Percentiles rank a stretch among this genome's conserved stretches.
These are phyloP conservation scores for Thielaviopsis musarum DNA, from an alignment of 2,329 filamentous ascomycete species.

Conservation along the genomic window DNA sequence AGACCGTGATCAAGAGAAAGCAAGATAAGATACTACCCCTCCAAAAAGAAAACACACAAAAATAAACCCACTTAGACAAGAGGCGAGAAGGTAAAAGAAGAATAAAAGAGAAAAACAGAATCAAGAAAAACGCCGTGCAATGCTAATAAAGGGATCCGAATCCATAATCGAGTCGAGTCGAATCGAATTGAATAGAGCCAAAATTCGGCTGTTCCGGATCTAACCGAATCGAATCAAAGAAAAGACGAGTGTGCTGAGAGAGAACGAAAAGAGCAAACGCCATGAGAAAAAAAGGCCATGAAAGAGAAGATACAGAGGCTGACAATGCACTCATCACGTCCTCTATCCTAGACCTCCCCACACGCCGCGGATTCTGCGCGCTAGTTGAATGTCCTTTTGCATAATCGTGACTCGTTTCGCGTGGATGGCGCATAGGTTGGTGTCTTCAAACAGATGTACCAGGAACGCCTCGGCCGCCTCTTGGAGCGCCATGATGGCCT, in stretches of 20 bases:
- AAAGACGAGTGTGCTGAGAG: neutral
- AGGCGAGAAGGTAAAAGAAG: neutral
- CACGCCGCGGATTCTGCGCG: slow-evolving; percentile 58
- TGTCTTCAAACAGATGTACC: slow-evolving; percentile 90
- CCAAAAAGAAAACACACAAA: neutral
- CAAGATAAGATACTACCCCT: neutral
- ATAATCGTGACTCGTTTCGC: slow-evolving; percentile 94
- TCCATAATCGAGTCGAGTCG: neutral
- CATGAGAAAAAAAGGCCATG: neutral
- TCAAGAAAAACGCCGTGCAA: neutral
- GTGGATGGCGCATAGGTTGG: slow-evolving; percentile 91
- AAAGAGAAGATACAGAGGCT: neutral
- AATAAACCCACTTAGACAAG: neutral
- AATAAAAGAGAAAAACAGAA: neutral
- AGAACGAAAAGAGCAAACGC: neutral
- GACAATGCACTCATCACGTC: neutral
- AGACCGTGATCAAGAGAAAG: neutral
- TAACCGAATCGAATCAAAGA: neutral
- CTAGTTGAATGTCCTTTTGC: slow-evolving; percentile 95
- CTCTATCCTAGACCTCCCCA: slow-evolving; percentile 49
- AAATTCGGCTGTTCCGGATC: neutral
- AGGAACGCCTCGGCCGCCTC: slow-evolving; percentile 94
- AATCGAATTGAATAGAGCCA: neutral
- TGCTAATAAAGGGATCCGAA: neutral
- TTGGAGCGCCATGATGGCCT: slow-evolving; percentile 82